Evolutionary conservation across 1,284 basidiomycete genomes (phyloP), one percentile per base, ranked within the genome.

Genomic region (Dichomitus squalens): DNA sequence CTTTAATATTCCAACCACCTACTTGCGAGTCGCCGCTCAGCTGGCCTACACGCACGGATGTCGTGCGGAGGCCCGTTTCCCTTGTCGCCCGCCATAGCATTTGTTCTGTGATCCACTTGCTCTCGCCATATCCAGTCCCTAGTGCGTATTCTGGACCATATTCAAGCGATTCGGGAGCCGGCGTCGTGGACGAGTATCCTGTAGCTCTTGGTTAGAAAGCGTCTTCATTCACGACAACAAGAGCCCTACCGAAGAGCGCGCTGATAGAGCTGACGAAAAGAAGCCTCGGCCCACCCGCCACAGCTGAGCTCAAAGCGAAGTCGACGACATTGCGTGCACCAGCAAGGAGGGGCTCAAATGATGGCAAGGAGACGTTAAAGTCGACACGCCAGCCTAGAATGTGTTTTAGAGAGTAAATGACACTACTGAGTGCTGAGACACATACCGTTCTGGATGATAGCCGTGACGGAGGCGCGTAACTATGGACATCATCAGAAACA

Each of bases 301-400:
- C 38, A 9, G 70, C 53, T 25, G 74, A 70, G 20, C 60, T 40
- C 9, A 77, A 64, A 3, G 76, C 73, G 6, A 82, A 66, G 57
- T 81, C 73, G 38, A 81, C 63, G n/a, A 81, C 66, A 52, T 73
- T 66, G 6, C 76, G 72, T 3, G 74, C 67, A 20, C 75, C 76
- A 11, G 58, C 55, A 18, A 82, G 69, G 49, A 72, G 71, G 1
- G 72, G 51, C 61, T 76, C 71, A 59, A 74, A 74, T 4, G 72
- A 68, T 18, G 66, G 43, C 20, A 79, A 61, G 1, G 68, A 36
- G 18, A 73, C 57, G 59, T 77, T 73, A 66, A 80, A 80, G 60
- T 81, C 70, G 12, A 81, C 70, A 8, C 67, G 64, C 78, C 79
- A 81, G 1, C 77, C 76, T 75, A n/a, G 7, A 9, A n/a, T 33